Evolutionary conservation across 139 green algal species (phyloP).

Genomic region (Coccomyxa sp.): DNA sequence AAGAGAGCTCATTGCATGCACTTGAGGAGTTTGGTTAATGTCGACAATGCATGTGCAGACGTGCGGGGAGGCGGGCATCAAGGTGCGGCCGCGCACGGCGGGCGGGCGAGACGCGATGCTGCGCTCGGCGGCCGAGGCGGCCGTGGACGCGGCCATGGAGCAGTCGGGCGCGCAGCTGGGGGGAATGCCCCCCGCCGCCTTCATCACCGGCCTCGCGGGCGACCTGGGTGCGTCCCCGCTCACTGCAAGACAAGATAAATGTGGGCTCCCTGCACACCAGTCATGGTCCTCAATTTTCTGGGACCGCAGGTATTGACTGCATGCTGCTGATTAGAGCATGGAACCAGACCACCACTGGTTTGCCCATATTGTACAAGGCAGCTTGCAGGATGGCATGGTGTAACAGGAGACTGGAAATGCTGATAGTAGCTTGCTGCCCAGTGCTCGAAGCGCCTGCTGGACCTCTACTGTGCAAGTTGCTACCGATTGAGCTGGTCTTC

Average conservation of each 20-base stretch:
- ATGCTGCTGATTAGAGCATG: neutral
- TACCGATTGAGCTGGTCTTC: no score
- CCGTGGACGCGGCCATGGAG: constrained; percentile 14
- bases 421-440: no score
- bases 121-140: constrained; percentile 18
- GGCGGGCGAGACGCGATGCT: constrained; percentile 37
- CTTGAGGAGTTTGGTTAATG: no score
- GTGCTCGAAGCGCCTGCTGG: no score
- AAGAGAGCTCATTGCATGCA: no score
- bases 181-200: constrained; percentile 5
- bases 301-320: neutral
- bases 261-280: neutral
- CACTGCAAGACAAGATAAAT: neutral
- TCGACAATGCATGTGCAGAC: no score
- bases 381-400: neutral
- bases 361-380: neutral
- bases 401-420: no score
- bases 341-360: neutral
- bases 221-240: constrained; percentile 14
- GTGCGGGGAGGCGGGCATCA: constrained; percentile 16
- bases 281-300: neutral
- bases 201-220: constrained; percentile 30
- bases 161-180: neutral
- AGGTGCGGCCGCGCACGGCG: constrained; percentile 27
- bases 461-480: no score